These are phyloP conservation scores for Capsicum rhomboideum DNA, from an alignment of 257 asterid genomes.

Conservation along the genomic window DNA sequence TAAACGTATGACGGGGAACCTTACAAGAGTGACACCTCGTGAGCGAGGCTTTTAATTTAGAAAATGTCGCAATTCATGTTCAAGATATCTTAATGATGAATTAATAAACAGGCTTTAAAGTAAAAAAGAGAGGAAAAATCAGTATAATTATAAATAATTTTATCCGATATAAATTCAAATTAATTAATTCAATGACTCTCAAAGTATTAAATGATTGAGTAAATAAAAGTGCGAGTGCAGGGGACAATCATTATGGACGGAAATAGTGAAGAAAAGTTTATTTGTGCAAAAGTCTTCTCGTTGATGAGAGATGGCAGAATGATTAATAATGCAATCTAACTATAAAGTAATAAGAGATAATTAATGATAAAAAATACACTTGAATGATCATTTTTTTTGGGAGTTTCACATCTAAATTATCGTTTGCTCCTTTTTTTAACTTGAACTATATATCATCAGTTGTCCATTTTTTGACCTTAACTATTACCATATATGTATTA, in stretches of 20 bases:
- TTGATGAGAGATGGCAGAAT: background rate
- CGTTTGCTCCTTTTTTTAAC: too few relatives aligned
- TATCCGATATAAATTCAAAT: accelerated
- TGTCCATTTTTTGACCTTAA: too few relatives aligned
- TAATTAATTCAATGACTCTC: background rate
- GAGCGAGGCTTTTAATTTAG: background rate
- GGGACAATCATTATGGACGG: background rate
- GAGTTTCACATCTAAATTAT: too few relatives aligned
- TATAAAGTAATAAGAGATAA: background rate
- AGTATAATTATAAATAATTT: background rate
- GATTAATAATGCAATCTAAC: background rate
- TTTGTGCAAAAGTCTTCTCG: background rate
- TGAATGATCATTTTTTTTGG: too few relatives aligned
- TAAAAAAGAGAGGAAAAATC: too few relatives aligned
- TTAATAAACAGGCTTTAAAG: background rate
- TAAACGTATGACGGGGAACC: background rate
- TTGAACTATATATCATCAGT: too few relatives aligned
- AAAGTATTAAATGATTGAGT: background rate
- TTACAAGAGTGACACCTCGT: background rate
- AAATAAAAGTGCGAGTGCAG: background rate
- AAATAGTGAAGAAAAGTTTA: background rate
- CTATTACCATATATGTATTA: too few relatives aligned
- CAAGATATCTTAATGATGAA: background rate
- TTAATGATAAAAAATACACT: too few relatives aligned
- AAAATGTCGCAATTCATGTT: background rate